phyloP scores from a whole-genome alignment of 2,329 filamentous ascomycete species.

The Colletotrichum sp. region DNA sequence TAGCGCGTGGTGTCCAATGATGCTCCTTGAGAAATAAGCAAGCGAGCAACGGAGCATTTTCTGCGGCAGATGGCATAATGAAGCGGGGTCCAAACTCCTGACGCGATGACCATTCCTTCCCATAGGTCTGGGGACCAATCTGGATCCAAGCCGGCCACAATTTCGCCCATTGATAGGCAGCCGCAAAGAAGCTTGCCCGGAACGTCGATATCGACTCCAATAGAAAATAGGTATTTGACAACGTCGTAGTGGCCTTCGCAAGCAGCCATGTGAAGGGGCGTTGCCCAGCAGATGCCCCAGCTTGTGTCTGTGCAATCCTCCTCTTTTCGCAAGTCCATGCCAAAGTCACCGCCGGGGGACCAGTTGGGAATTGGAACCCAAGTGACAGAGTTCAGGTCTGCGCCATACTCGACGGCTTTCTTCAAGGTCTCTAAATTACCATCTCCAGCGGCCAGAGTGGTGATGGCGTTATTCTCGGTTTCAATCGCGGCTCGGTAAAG shows the following conservation, averaged over 20 bases:
- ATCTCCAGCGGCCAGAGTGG: background rate
- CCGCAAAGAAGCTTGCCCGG: background rate
- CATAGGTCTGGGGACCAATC: background rate
- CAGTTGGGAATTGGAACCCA: background rate
- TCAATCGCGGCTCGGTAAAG: background rate
- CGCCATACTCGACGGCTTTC: background rate
- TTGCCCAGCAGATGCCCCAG: background rate
- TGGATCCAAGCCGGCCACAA: background rate
- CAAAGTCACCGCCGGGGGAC: accelerated
- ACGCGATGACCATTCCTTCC: background rate
- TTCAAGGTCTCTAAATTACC: accelerated
- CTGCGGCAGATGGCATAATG: background rate
- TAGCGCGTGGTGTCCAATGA: background rate
- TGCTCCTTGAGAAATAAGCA: background rate
- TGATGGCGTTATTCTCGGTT: background rate
- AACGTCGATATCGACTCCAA: background rate
- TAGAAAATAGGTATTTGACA: background rate
- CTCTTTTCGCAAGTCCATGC: accelerated
- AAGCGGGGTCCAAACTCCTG: background rate
- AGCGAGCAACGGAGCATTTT: accelerated
- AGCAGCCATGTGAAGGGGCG: background rate
- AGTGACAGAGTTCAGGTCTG: accelerated
- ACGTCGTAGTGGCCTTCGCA: background rate
- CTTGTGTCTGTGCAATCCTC: background rate
- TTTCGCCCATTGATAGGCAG: background rate